These are phyloP conservation scores for Anacardium occidentale DNA, from an alignment of 345 rosid species.

Conservation along the genomic window DNA sequence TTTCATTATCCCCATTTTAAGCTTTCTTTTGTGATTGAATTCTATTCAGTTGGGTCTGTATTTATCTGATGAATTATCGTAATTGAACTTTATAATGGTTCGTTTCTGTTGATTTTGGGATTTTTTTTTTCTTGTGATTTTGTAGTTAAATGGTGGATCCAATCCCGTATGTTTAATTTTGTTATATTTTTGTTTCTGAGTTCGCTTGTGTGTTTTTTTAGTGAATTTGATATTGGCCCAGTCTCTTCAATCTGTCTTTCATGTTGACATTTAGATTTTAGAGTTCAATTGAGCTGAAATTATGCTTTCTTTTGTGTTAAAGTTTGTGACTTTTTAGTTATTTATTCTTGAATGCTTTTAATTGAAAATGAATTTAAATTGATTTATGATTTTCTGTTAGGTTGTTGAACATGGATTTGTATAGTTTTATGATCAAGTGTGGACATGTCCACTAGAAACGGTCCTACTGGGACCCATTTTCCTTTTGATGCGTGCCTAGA, in stretches of 20 bases:
- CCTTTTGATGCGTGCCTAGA: background rate
- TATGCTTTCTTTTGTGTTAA: background rate
- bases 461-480: background rate
- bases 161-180: conserved; percentile 6
- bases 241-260: background rate
- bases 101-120: background rate
- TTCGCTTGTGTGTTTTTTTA: background rate
- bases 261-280: background rate
- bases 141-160: background rate
- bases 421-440: background rate
- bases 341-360: background rate
- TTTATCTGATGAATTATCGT: background rate
- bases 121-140: background rate
- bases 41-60: background rate
- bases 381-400: background rate
- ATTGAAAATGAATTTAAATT: background rate
- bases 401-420: background rate
- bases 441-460: background rate
- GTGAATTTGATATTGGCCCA: background rate
- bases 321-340: background rate
- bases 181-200: background rate
- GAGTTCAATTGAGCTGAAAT: conserved; percentile 2
- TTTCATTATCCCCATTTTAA: background rate
- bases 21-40: background rate
- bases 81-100: background rate